Evolutionary conservation across 371 early-diverging fungal genomes (phyloP).

Genomic region (Mortierella sp.): DNA sequence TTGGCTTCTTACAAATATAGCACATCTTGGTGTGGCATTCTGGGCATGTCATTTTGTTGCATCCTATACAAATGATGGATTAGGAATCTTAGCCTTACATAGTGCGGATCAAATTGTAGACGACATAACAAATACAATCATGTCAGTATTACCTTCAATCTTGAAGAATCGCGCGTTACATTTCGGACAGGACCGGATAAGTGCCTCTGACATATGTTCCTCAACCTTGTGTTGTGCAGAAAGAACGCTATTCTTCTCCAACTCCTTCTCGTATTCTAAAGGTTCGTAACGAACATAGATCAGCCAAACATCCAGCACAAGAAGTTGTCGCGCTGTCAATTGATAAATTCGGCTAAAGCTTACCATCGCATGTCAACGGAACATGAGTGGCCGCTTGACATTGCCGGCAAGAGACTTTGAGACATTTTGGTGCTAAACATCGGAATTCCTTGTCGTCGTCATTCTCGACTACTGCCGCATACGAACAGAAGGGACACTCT

Average conservation of each 20-base stretch:
- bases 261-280: constrained; percentile 55
- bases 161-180: constrained; percentile 54
- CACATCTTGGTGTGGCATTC: constrained; percentile 54
- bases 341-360: too few species aligned
- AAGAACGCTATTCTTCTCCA: constrained; percentile 41
- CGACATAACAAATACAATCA: too few species aligned
- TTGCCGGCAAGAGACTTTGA: constrained; percentile 55
- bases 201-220: constrained; percentile 64
- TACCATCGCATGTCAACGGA: constrained; percentile 59
- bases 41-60: constrained; percentile 63
- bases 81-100: background rate
- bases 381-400: constrained; percentile 57
- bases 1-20: constrained; percentile 57
- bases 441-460: constrained; percentile 57
- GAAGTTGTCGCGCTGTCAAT: too few species aligned
- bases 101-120: too few species aligned
- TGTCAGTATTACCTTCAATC: constrained; percentile 47
- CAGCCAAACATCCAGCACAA: too few species aligned
- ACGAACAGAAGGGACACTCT: constrained; percentile 62
- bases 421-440: constrained; percentile 54
- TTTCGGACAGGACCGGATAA: constrained; percentile 62
- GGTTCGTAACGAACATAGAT: too few species aligned
- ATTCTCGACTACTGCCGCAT: constrained; percentile 55
- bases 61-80: constrained; percentile 23
- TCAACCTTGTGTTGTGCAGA: constrained; percentile 57